These are phyloP conservation scores for Arthrobotrys pseudoclavata DNA, from an alignment of 2,329 filamentous ascomycete genomes.

Conservation along the genomic window DNA sequence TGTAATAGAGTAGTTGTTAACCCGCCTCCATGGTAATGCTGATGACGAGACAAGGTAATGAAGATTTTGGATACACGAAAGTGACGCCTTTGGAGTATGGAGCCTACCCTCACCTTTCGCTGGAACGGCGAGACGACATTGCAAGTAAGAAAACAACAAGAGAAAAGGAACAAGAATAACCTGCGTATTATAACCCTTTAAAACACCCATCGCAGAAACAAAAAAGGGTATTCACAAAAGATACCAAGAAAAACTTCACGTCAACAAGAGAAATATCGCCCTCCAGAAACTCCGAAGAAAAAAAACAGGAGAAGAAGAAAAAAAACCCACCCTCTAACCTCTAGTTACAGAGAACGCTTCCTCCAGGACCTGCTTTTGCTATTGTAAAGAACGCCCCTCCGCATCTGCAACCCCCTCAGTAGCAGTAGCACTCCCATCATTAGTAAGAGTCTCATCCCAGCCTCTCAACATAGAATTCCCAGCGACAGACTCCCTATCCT, in stretches of 20 bases:
- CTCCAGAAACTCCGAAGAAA: background rate
- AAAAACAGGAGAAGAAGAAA: background rate
- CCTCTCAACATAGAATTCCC: constrained; percentile 37
- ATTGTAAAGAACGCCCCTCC: background rate
- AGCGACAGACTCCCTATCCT: constrained; percentile 51
- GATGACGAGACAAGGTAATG: too few species aligned
- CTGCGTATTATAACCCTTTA: background rate
- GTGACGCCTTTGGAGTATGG: too few species aligned
- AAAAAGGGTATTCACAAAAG: background rate
- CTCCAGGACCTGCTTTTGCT: too few species aligned
- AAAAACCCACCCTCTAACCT: background rate
- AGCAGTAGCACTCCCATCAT: constrained; percentile 8
- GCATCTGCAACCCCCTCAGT: background rate
- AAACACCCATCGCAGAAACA: background rate
- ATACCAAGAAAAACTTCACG: background rate
- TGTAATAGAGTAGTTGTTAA: too few species aligned
- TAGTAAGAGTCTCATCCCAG: constrained; percentile 3
- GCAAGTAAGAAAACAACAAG: background rate
- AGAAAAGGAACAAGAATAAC: background rate
- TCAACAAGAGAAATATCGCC: background rate
- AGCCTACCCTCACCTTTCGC: background rate
- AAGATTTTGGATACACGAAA: too few species aligned
- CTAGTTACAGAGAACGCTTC: too few species aligned
- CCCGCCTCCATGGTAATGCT: too few species aligned
- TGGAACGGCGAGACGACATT: background rate